phyloP scores from a whole-genome alignment of 2,329 filamentous ascomycete genomes.

The Chrysoporthe austroafricana region DNA sequence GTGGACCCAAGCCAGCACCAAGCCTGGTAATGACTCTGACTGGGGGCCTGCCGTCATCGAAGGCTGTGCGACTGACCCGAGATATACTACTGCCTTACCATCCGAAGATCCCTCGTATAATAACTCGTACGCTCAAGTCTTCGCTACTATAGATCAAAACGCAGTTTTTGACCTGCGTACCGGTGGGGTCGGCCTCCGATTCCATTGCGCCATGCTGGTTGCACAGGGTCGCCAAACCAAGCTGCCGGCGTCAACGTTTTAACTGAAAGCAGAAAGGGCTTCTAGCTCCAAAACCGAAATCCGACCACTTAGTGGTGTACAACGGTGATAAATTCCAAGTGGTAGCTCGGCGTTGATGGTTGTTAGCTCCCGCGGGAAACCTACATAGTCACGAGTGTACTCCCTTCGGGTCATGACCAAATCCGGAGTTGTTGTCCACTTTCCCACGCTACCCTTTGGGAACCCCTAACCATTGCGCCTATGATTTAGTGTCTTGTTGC shows the following conservation, averaged over 20 bases:
- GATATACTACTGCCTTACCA: slow-evolving; percentile 13
- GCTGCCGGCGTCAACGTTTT: slow-evolving; percentile 14
- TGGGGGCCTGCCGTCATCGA: too few species aligned
- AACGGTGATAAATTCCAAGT: neutral
- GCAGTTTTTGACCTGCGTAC: neutral
- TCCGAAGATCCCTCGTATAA: slow-evolving; percentile 18
- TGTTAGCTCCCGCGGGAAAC: neutral
- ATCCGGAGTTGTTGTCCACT: neutral
- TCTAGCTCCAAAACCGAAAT: slow-evolving; percentile 10
- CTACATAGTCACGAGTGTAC: neutral
- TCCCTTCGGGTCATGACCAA: neutral
- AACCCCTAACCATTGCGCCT: neutral
- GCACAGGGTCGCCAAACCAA: neutral
- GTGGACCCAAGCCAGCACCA: neutral
- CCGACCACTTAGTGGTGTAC: neutral
- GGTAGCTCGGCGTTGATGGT: neutral
- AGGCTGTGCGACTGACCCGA: neutral
- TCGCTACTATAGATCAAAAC: neutral
- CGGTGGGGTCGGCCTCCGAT: neutral
- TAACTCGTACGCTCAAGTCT: neutral
- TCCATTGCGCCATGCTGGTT: neutral
- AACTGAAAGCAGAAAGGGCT: slow-evolving; percentile 16
- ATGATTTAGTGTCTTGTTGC: neutral
- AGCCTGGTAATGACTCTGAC: neutral
- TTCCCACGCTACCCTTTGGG: neutral